Evolutionary conservation across 495 filamentous ascomycete species (phyloP).

Genomic region (Tetracladium marchalianum): DNA sequence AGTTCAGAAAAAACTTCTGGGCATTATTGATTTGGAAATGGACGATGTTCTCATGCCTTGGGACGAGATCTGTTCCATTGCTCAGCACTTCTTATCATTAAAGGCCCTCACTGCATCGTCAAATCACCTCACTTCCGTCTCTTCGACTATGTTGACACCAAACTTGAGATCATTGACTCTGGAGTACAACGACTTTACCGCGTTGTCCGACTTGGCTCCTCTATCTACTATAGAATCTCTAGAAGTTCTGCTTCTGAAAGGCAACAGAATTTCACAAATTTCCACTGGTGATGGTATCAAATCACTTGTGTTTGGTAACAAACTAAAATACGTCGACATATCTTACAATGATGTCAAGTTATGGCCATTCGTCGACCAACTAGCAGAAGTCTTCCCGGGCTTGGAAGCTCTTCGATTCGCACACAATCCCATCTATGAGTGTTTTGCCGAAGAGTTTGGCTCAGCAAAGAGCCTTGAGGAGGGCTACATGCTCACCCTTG

Average conservation of each 20-base stretch:
- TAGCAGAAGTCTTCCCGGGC: slow-evolving; percentile 58
- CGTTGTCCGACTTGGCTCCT: slow-evolving; percentile 44
- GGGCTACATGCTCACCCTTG: slow-evolving; percentile 77
- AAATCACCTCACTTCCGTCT: slow-evolving; percentile 27
- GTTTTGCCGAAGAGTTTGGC: slow-evolving; percentile 31
- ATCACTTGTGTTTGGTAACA: slow-evolving; percentile 4
- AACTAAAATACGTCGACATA: slow-evolving; percentile 59
- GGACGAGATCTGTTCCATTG: slow-evolving; percentile 48
- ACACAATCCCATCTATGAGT: slow-evolving; percentile 72
- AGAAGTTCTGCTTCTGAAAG: slow-evolving; percentile 47
- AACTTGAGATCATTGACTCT: slow-evolving; percentile 52
- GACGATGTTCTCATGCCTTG: slow-evolving; percentile 64
- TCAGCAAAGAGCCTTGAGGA: slow-evolving; percentile 46
- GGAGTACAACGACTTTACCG: slow-evolving; percentile 63
- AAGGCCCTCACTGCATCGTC: slow-evolving; percentile 44
- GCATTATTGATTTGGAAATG: slow-evolving; percentile 59
- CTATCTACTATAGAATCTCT: slow-evolving; percentile 51
- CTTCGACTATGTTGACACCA: slow-evolving; percentile 13
- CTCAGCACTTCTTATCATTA: slow-evolving; percentile 48
- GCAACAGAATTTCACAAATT: slow-evolving; percentile 36
- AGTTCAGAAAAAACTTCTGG: slow-evolving; percentile 32
- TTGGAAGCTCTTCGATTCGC: slow-evolving; percentile 63
- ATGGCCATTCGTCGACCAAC: slow-evolving; percentile 61
- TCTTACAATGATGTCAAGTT: slow-evolving; percentile 66
- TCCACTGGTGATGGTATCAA: slow-evolving; percentile 30